A percentile compares a stretch with the other conserved stretches of the same genome.
Evolutionary conservation across 2,329 filamentous ascomycete genomes (phyloP).

Genomic region (Ascochyta pisi): DNA sequence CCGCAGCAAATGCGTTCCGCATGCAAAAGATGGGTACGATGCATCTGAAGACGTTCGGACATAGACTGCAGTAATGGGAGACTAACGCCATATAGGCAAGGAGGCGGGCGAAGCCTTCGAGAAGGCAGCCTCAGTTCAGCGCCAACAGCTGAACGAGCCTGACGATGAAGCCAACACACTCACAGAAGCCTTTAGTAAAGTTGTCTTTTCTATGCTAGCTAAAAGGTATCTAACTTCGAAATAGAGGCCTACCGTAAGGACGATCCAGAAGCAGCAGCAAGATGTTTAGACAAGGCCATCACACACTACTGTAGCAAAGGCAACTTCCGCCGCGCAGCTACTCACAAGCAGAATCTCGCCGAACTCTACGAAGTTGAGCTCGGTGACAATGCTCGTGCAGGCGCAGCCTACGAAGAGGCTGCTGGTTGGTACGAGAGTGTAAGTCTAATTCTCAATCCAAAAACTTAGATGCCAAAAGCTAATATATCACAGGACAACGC

Average conservation of each 20-base stretch:
- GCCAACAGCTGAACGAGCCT: slow-evolving; percentile 81
- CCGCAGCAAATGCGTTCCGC: slow-evolving; percentile 91
- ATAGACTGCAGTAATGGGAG: too few species aligned
- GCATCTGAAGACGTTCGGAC: background rate
- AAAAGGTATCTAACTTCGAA: slow-evolving; percentile 16
- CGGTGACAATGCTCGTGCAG: slow-evolving; percentile 76
- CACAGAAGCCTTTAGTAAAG: slow-evolving; percentile 80
- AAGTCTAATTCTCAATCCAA: slow-evolving; percentile 16
- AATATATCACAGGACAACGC: slow-evolving; percentile 44
- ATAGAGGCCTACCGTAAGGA: slow-evolving; percentile 82
- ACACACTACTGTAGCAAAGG: slow-evolving; percentile 86
- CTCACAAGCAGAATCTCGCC: slow-evolving; percentile 86
- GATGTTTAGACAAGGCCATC: slow-evolving; percentile 80
- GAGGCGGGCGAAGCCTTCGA: slow-evolving; percentile 90
- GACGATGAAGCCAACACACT: slow-evolving; percentile 90
- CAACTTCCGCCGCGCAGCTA: slow-evolving; percentile 88
- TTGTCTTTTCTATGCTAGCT: background rate
- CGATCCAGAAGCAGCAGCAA: slow-evolving; percentile 80
- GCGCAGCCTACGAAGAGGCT: slow-evolving; percentile 83
- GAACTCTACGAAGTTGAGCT: slow-evolving; percentile 86
- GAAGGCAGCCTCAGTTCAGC: slow-evolving; percentile 80
- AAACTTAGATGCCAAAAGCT: slow-evolving; percentile 14
- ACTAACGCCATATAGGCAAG: slow-evolving; percentile 63
- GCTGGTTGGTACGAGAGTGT: slow-evolving; percentile 81
- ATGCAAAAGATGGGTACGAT: slow-evolving; percentile 80